These are phyloP conservation scores for Trichoderma reesei DNA, from an alignment of 495 filamentous ascomycete genomes.

Conservation along the genomic window DNA sequence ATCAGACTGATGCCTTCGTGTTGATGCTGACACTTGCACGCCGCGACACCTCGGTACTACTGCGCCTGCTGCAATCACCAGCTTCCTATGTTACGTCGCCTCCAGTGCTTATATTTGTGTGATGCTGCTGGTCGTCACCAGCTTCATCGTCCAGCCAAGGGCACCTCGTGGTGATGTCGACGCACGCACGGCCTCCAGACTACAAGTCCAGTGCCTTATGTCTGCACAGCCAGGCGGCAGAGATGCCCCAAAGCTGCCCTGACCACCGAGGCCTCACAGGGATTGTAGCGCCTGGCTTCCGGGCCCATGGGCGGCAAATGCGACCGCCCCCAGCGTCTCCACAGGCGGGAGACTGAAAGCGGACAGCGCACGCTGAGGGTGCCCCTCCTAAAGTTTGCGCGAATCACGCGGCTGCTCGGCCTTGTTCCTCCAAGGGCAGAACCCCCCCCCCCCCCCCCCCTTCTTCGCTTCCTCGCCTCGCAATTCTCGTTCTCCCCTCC, in stretches of 20 bases:
- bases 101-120: too few species aligned
- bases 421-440: slow-evolving; percentile 7
- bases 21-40: too few species aligned
- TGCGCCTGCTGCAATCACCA: too few species aligned
- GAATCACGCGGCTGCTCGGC: slow-evolving; percentile 7
- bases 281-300: neutral
- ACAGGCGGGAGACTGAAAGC: slow-evolving; percentile 6
- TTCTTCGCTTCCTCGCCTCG: slow-evolving; percentile 1
- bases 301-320: neutral
- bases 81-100: too few species aligned
- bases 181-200: too few species aligned
- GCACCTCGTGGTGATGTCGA: too few species aligned
- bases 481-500: neutral
- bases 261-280: neutral
- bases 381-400: slow-evolving; percentile 8
- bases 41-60: too few species aligned
- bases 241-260: slow-evolving; percentile 1
- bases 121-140: too few species aligned
- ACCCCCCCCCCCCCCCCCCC: neutral
- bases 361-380: slow-evolving; percentile 6
- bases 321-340: neutral
- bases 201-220: neutral
- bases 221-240: neutral
- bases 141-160: too few species aligned
- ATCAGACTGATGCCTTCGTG: too few species aligned